Base-by-base conservation (phyloP, 1,139 yeast genomes). In the Suhomyces bokatorum region DNA sequence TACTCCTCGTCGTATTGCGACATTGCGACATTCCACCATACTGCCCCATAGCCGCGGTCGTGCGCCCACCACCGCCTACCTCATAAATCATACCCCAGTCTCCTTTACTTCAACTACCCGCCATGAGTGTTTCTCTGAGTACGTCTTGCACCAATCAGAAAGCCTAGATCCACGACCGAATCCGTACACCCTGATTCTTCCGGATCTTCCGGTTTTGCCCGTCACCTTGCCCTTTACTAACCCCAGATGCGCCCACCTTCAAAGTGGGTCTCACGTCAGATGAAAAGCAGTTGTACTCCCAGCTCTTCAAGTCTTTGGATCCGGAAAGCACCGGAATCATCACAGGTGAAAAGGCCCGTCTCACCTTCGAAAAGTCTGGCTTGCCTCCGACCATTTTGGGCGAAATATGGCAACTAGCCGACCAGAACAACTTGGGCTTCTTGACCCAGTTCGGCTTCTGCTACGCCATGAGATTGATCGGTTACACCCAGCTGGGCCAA, bases 381-480 rank as follows among this genome's bases (percentile, higher is more conserved):
- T 75, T 93, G 44, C 84, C 95, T 7, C 85, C 95, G 3, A 75
- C 82, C 15, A 70, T 80, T 32, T 72, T 93, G 42, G 97, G 97
- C 4, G 95, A 90, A 63, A 85, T 95, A 49, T 95, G 99, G 99
- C 95, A 88, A 63, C 63, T 87, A 38, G 91, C 96, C 13, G 99
- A 93, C 67, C 77, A 80, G 15, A 84, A 83, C 50, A 90, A 89
- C 66, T 77, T 83, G 54, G 99, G 99, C 0, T 87, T 85, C 61
- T 73, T 95, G 54, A 85, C 87, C 54, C 90, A 85, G 60, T 75
- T 78, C 51, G 93, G 93, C 22, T 95, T 95, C 66, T 80, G 88
- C 51, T 77, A 82, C 45, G 97, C 97, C 26, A 77, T 93, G 81
- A 79, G 99, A 63, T 72, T 89, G 55, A 88, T 95, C 59, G 96